Base-by-base conservation (phyloP, 768 basidiomycete species). In the Kwoniella shandongensis region DNA sequence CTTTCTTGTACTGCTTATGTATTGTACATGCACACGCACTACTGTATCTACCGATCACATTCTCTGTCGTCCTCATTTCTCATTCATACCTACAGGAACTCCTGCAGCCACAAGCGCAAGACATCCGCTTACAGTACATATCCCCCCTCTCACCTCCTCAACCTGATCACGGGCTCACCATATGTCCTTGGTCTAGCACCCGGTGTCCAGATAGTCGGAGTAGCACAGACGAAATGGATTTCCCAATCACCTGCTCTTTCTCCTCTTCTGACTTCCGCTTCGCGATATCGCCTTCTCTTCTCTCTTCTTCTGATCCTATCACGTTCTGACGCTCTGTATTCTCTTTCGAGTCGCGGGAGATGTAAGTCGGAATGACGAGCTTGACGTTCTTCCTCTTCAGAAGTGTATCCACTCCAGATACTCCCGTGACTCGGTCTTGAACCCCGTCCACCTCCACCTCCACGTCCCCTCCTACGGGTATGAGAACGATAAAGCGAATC, bases 111-210 rank as follows among this genome's bases (percentile, higher is more conserved):
- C n/a, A n/a, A n/a, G n/a, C n/a, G n/a, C n/a, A n/a, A n/a, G n/a
- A n/a, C n/a, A n/a, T n/a, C n/a, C n/a, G n/a, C n/a, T n/a, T n/a
- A n/a, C n/a, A n/a, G n/a, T n/a, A n/a, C n/a, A n/a, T n/a, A n/a
- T 13, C 32, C 32, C 32, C 32, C 6, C 7, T 6, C 13, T 29
- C 44, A 61, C 44, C 63, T 26, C 51, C 61, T 63, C 10, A 57
- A 29, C 59, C 62, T 60, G 4, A 58, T 47, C 12, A 58, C 65
- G 12, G 70, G 70, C 55, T 73, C 71, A 6, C 71, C 71, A 62
- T 73, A 73, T 0, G 66, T 66, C 46, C 71, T 62, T 0, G 71
- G 68, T 47, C 68, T 67, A 8, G 66, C 66, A 1, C 69, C 69
- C 12, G 59, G 51, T 44, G 63, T 59, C 71, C 71, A 73, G 10